Evolutionary conservation across 2,329 filamentous ascomycete species (phyloP).

Genomic region (Cladophialophora psammophila): DNA sequence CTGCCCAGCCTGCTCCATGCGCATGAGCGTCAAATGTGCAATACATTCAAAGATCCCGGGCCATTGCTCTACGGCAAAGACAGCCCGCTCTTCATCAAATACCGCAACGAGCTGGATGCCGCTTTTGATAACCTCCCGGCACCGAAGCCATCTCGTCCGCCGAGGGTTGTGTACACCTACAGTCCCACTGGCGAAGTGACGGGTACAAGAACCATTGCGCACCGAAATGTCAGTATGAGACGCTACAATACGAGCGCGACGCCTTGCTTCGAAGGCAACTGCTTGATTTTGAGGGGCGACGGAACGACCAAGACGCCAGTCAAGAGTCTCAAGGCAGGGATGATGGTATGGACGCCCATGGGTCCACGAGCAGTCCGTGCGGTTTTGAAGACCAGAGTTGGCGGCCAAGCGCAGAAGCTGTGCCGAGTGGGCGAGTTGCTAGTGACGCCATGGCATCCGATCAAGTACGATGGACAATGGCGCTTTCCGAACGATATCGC

Average conservation of each 20-base stretch:
- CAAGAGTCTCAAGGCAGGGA: constrained; percentile 55
- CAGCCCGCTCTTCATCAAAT: constrained; percentile 61
- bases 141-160: constrained; percentile 39
- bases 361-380: constrained; percentile 59
- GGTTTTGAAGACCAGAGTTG: constrained; percentile 60
- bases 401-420: constrained; percentile 45
- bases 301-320: constrained; percentile 50
- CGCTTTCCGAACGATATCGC: constrained; percentile 55
- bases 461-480: constrained; percentile 56
- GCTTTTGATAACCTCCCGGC: constrained; percentile 49
- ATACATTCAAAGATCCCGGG: constrained; percentile 68
- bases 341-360: constrained; percentile 58
- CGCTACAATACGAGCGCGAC: constrained; percentile 53
- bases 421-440: constrained; percentile 57
- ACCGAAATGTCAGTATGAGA: constrained; percentile 49
- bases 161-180: constrained; percentile 19
- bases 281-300: constrained; percentile 56
- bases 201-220: constrained; percentile 9
- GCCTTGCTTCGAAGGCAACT: constrained; percentile 63
- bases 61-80: constrained; percentile 61
- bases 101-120: constrained; percentile 58
- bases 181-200: constrained; percentile 11
- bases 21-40: constrained; percentile 65
- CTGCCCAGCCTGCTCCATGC: constrained; percentile 64
- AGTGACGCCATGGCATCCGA: constrained; percentile 68